These are phyloP conservation scores for Cucurbita pepo DNA, from an alignment of 306 rosid species.

Conservation along the genomic window DNA sequence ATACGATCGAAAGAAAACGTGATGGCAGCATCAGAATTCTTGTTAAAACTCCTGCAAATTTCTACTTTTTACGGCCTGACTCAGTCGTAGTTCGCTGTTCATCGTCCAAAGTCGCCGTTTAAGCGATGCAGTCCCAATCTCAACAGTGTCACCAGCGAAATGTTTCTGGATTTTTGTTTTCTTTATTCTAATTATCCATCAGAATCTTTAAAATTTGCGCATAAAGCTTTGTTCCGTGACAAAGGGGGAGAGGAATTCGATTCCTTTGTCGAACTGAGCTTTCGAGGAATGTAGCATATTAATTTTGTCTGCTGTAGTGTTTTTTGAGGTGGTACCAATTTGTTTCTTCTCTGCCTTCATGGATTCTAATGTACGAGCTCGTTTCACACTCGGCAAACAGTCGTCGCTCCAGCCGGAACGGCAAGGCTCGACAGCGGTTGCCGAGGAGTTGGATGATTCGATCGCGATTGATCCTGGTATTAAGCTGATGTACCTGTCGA, in stretches of 20 bases:
- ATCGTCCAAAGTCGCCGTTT: background rate
- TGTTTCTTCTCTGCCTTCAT: background rate
- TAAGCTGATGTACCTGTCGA: constrained; percentile 64
- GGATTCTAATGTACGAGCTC: background rate
- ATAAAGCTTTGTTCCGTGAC: background rate
- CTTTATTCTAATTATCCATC: background rate
- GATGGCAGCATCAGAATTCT: background rate
- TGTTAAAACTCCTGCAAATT: background rate
- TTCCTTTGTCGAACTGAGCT: background rate
- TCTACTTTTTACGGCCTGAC: background rate
- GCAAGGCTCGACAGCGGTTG: constrained; percentile 2
- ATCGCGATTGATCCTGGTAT: constrained; percentile 39
- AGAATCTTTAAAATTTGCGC: background rate
- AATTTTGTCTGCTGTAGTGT: background rate
- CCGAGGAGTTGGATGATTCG: constrained; percentile 1
- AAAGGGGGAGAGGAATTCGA: background rate
- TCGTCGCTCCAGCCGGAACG: constrained; percentile 78
- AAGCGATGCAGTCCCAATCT: background rate
- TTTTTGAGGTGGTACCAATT: background rate
- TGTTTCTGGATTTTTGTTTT: background rate
- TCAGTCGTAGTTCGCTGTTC: background rate
- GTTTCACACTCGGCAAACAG: constrained; percentile 43
- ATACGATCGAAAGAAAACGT: background rate
- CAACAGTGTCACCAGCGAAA: background rate
- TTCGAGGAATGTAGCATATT: background rate